Evolutionary conservation across 2,329 filamentous ascomycete species (phyloP), one percentile per base, ranked within the genome.

Genomic region (Fusarium virguliforme): DNA sequence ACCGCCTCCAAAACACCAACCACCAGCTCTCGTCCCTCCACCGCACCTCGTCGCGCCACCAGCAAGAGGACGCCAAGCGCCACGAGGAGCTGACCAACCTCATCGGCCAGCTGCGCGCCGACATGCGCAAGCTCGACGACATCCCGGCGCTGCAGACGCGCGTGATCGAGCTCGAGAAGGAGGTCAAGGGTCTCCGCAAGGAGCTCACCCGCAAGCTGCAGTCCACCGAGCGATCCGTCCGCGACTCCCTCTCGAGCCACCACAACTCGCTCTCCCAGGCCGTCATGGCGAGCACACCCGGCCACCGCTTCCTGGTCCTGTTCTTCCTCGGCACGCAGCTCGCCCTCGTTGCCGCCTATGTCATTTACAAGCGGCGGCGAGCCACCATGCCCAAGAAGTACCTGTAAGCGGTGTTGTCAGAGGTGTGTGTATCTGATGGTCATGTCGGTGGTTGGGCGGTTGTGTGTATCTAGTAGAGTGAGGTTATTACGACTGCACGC

Each of bases 331-430:
- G 88, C 18, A 89, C 93, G 70, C 94, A 98, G 82, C 78, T 93
- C 54, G 79, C 94, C 72, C 84, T 97, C 34, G 89, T 89, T 0
- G 89, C 82, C 3, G 88, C 86, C 1, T 97, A 95, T 78, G 80
- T 94, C 38, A 79, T 91, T 65, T 97, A 97, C 83, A 97, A 97
- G 87, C 88, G 90, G 75, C 90, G 92, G 77, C 89, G 91, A 82
- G 86, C 88, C 40, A 90, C 86, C 70, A 89, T 90, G 80, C 94
- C 94, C n/a, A 97, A 97, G 87, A 98, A 98, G 84, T 98, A 94
- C 81, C 83, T 97, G 79, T 97, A 85, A 77, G 40, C 40, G 32
- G 6, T 18, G 18, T 30, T 24, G 30, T 26, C 10, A 18, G 18
- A 18, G 18, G 30, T 28, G 35, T 22, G 13, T 46, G 43, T 40